Evolutionary conservation across 2,329 filamentous ascomycete species (phyloP).

Genomic region (Penicillium sp.): DNA sequence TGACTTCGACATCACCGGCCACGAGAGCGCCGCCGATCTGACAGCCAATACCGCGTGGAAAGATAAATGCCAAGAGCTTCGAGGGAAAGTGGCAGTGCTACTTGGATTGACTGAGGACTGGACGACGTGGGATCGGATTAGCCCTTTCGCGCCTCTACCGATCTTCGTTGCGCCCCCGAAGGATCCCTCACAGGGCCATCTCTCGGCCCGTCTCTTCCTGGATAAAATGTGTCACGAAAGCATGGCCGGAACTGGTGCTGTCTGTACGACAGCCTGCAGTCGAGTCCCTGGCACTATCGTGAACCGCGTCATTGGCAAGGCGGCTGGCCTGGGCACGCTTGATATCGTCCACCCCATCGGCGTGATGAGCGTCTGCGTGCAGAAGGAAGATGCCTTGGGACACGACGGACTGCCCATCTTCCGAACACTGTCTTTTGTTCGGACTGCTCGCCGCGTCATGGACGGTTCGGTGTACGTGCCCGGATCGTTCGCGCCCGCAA

Average conservation of each 20-base stretch:
- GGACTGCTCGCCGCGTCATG: conserved; percentile 12
- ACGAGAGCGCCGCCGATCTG: conserved; percentile 10
- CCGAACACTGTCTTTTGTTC: conserved; percentile 11
- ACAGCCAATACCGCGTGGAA: conserved; percentile 7
- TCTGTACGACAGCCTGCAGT: conserved; percentile 14
- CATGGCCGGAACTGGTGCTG: conserved; percentile 18
- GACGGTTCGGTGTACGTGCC: conserved; percentile 10
- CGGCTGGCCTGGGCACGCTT: conserved; percentile 1
- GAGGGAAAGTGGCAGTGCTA: conserved; percentile 12
- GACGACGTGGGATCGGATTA: conserved; percentile 12
- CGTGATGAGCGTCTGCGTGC: not conserved
- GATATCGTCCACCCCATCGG: conserved; percentile 12
- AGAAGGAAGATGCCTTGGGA: not conserved
- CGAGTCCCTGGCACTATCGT: conserved; percentile 12
- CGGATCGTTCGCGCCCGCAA: not conserved
- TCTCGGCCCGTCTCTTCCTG: conserved; percentile 14
- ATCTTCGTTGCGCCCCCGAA: conserved; percentile 6
- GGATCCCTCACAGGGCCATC: conserved; percentile 1
- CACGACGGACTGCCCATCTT: conserved; percentile 7
- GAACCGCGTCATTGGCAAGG: conserved; percentile 3
- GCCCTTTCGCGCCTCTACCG: conserved; percentile 5
- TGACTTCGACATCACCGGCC: conserved; percentile 13
- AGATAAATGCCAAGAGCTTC: conserved; percentile 10
- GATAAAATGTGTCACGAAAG: conserved; percentile 18
- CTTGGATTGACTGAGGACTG: conserved; percentile 12